Percentiles rank a stretch among this genome's conserved stretches.
Conservation (phyloP, 495 filamentous ascomycete species). For the Aspergillus nanangensis region DNA sequence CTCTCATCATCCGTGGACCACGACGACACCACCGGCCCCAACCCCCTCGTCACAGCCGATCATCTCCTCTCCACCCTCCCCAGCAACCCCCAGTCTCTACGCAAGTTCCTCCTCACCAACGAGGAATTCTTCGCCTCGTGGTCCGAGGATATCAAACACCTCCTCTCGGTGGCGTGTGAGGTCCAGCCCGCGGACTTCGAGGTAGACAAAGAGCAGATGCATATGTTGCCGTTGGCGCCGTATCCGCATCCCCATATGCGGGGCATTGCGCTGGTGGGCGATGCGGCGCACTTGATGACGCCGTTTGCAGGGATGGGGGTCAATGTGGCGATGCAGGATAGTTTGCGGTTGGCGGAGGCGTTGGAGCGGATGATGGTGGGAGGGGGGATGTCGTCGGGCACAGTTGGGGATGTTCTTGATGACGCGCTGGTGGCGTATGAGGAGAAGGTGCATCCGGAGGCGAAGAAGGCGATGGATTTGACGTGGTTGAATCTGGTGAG, state of each 20-base stretch:
- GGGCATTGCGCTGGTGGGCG: conserved; percentile 47
- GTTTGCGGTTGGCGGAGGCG: conserved; percentile 41
- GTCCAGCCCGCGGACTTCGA: too few species aligned
- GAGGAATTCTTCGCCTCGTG: too few species aligned
- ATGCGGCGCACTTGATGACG: conserved; percentile 60
- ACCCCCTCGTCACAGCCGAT: too few species aligned
- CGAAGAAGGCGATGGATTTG: background rate
- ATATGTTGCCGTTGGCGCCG: background rate
- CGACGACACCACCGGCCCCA: too few species aligned
- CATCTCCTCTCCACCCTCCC: too few species aligned
- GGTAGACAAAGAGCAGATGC: background rate
- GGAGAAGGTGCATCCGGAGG: background rate
- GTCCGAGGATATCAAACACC: too few species aligned
- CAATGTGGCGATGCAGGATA: conserved; percentile 55
- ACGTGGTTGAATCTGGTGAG: too few species aligned
- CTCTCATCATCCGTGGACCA: too few species aligned
- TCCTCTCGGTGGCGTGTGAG: too few species aligned
- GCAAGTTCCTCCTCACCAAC: too few species aligned
- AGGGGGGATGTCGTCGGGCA: background rate
- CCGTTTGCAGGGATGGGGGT: conserved; percentile 59
- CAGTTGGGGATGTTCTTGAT: too few species aligned
- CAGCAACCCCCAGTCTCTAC: too few species aligned
- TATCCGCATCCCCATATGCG: background rate
- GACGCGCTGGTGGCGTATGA: background rate
- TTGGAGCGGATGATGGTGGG: conserved; percentile 17